Base-by-base conservation (phyloP, 2,329 filamentous ascomycete species). In the Aspergillus unguis region DNA sequence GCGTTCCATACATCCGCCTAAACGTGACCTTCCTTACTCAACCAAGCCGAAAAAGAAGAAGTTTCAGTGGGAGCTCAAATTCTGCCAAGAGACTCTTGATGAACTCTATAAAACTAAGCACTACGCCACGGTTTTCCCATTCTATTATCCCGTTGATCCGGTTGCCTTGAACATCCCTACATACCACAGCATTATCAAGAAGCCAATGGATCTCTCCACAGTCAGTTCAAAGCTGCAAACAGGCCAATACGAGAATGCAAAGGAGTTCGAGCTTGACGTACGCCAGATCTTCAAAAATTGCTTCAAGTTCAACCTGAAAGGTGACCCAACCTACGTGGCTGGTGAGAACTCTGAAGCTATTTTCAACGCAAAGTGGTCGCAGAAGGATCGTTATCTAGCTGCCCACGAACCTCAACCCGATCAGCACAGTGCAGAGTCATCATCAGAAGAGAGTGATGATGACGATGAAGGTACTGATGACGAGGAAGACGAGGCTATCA, bases 141-240 rank as follows among this genome's bases (percentile, higher is more conserved):
- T 99, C 75, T 76, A 90, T 63, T 75, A 82, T 6, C 88, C 94
- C 0, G 94, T 99, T 23, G 94, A 99, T 67, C 91, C 94, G 0
- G 92, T 97, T 33, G 92, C 92, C 0, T 77, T 97, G 49, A 91
- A 92, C 68, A 96, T 97, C 54, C 94, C 94, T 0, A 86, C 87
- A 26, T 99, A 99, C 69, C 90, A 94, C 69, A 90, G 87, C 64
- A 79, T 97, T 56, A 91, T 99, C 75, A 97, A 96, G 78, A 90
- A 92, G 68, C 94, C 94, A 0, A 99, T 97, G 92, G 92, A 99
- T 69, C 78, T 96, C 45, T 79, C 81, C 11, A 96, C 90, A n/a
- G 87, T 96, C 65, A 79, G 82, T 33, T 79, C 80, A 38, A 95
- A 95, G 72, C 79, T 96, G 37, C 84, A 86, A 61, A 78, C 79